Evolutionary conservation across 345 rosid genomes (phyloP), one percentile per base, ranked within the genome.

Genomic region (Raphanus raphanistrum): DNA sequence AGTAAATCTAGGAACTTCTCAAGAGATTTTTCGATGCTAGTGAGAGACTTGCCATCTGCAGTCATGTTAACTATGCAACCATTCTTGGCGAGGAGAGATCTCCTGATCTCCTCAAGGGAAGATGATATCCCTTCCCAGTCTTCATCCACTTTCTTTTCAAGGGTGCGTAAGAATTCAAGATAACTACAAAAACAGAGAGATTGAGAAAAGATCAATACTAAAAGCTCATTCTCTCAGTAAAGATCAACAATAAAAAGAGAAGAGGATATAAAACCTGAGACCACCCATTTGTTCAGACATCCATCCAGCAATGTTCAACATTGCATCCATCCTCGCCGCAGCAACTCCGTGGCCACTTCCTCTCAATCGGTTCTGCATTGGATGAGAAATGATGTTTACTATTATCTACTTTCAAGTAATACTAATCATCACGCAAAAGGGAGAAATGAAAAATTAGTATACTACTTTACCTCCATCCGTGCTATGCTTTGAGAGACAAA

Each of bases 241-340:
- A 16, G 45, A 61, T 60, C 36, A 13, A 32, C 33, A 60, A 27
- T 26, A 27, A 32, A 62, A 16, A 32, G 7, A 21, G 21, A 21
- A 21, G 21, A 21, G 21, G 21, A 5, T 4, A 6, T 21, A 80
- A 63, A 69, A 95, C 99, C 99, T 92, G 82, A 91, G 76, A 83
- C 99, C 98, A 83, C 96, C 93, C 96, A 95, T 95, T 85, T 92
- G 99, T 77, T 95, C 99, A 78, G 99, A 92, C 71, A 95, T 83
- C 98, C 97, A 92, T 70, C 98, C 99, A 8, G 98, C 88, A 79
- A 84, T 65, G 79, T 88, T 92, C 79, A 92, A 83, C 90, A 90
- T 92, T 67, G 97, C 98, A 82, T 90, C 96, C 98, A 92, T 89
- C 82, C 99, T 88, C 29, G 93, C 85, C 1, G 94, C 92, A 32